Evolutionary conservation across 73 alveolate genomes (phyloP).

Genomic region (Uronychia binucleata): DNA sequence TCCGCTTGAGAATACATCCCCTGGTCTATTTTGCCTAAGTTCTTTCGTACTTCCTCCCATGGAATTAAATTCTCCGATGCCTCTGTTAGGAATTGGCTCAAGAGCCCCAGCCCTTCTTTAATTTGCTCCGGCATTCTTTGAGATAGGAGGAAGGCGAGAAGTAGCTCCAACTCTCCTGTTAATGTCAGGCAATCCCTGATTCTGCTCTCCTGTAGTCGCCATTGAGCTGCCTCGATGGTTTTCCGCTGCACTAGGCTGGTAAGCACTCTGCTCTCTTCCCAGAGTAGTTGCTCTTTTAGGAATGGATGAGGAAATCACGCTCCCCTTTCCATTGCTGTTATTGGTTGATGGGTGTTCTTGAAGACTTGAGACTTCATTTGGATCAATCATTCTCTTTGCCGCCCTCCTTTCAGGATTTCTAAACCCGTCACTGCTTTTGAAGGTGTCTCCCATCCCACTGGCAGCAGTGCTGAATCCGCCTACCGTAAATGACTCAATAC

Average conservation of each 20-base stretch:
- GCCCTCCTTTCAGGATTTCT: background rate
- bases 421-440: constrained; percentile 5
- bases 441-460: constrained; percentile 4
- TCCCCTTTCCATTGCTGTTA: too few species aligned
- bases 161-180: background rate
- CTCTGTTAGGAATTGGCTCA: background rate
- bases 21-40: background rate
- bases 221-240: background rate
- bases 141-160: constrained; percentile 1
- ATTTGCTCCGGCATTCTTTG: background rate
- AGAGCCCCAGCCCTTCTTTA: background rate
- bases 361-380: background rate
- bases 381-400: constrained; percentile 4
- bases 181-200: background rate
- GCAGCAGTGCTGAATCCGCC: background rate
- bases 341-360: too few species aligned
- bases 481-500: background rate
- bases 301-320: background rate
- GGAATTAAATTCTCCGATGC: background rate
- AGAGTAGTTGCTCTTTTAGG: constrained; percentile 2
- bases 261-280: background rate
- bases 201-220: background rate
- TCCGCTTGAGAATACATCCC: background rate
- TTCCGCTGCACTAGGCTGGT: background rate
- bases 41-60: background rate